These are phyloP conservation scores for Neofusicoccum kwambonambiense DNA, from an alignment of 2,329 filamentous ascomycete genomes.

Conservation along the genomic window DNA sequence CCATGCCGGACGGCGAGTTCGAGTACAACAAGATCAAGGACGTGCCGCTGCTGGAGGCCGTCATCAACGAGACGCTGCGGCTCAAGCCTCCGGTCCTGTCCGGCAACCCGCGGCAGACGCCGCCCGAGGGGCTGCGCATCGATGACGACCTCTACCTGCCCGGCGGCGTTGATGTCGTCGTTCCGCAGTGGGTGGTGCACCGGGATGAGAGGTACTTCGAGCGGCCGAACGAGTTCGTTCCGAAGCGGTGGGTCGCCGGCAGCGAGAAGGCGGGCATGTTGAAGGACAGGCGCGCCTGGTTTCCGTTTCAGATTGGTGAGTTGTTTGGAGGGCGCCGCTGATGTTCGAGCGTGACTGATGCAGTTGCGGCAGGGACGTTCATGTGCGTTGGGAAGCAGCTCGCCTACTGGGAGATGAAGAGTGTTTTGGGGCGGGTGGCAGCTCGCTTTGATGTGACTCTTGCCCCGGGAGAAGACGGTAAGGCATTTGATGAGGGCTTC, in stretches of 20 bases:
- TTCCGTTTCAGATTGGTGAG: conserved; percentile 1
- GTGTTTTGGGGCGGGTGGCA: conserved; percentile 60
- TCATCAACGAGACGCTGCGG: conserved; percentile 43
- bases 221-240: conserved; percentile 28
- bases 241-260: conserved; percentile 29
- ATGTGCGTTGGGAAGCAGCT: conserved; percentile 72
- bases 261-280: conserved; percentile 33
- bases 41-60: conserved; percentile 37
- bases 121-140: conserved; percentile 37
- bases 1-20: conserved; percentile 36
- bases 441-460: conserved; percentile 59
- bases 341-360: neutral
- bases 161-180: conserved; percentile 30
- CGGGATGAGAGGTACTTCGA: conserved; percentile 22
- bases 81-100: conserved; percentile 41
- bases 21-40: neutral
- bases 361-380: conserved; percentile 56
- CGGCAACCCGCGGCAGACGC: conserved; percentile 36
- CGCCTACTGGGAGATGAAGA: conserved; percentile 66
- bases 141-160: conserved; percentile 35
- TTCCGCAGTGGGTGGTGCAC: conserved; percentile 31
- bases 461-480: conserved; percentile 37
- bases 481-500: conserved; percentile 30
- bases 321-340: neutral
- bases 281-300: conserved; percentile 25